Percentiles rank a stretch among this genome's conserved stretches.
Conservation (phyloP, 345 rosid genomes). For the Crucihimalaya himalaica region DNA sequence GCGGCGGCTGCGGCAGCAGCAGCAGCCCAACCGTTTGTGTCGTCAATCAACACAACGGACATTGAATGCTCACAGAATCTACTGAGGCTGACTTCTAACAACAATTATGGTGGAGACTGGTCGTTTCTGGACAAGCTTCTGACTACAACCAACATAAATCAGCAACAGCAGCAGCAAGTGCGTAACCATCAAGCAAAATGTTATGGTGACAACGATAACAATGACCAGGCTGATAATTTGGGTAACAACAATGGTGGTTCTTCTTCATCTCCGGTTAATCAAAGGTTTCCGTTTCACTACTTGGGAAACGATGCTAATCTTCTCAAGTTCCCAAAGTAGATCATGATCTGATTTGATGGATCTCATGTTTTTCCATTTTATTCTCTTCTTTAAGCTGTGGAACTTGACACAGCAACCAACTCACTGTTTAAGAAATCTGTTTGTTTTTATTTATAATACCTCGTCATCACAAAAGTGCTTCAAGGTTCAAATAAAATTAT, state of each 20-base stretch:
- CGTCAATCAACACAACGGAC: conserved; percentile 48
- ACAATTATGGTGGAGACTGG: conserved; percentile 71
- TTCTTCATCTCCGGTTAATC: conserved; percentile 42
- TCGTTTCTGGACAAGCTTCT: conserved; percentile 87
- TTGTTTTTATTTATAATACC: not conserved
- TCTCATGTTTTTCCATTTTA: conserved; percentile 21
- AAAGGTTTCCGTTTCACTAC: conserved; percentile 67
- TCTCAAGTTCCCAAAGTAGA: conserved; percentile 60
- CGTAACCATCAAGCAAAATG: conserved; percentile 38
- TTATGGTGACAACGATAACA: conserved; percentile 25
- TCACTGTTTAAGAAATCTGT: conserved; percentile 2
- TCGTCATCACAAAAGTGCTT: not conserved
- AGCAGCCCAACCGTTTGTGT: conserved; percentile 35
- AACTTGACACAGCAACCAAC: conserved; percentile 25
- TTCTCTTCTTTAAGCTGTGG: conserved; percentile 34
- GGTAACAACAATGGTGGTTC: conserved; percentile 41
- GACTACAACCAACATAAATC: conserved; percentile 43
- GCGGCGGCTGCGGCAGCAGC: conserved; percentile 39
- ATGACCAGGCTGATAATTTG: conserved; percentile 27
- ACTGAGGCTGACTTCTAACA: conserved; percentile 62
- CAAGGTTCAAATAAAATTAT: not conserved
- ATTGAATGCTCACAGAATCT: conserved; percentile 68
- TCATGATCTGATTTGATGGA: not conserved
- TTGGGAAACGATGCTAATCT: conserved; percentile 56
- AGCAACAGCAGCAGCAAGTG: conserved; percentile 46